Evolutionary conservation across 2,329 filamentous ascomycete species (phyloP).

Genomic region (Monilinia fructigena): DNA sequence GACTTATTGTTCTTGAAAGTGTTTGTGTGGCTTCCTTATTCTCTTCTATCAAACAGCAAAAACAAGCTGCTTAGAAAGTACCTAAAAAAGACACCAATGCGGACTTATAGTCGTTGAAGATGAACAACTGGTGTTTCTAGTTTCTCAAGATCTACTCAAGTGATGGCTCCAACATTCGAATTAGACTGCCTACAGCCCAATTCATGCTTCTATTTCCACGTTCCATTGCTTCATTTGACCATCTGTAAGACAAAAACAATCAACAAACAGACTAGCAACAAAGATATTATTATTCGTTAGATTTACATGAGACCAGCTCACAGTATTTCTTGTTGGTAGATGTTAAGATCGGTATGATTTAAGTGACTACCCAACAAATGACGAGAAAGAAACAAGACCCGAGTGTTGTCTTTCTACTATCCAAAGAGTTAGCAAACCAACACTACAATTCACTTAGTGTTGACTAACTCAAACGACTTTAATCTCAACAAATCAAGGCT

Average conservation of each 20-base stretch:
- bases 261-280: not conserved
- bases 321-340: no score
- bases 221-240: not conserved
- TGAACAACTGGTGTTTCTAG: not conserved
- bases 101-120: not conserved
- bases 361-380: no score
- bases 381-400: no score
- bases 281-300: not conserved
- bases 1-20: not conserved
- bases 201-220: not conserved
- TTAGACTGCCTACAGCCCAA: not conserved
- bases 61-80: not conserved
- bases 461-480: no score
- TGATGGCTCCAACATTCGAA: not conserved
- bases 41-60: not conserved
- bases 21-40: not conserved
- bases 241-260: not conserved
- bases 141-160: not conserved
- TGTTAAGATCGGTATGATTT: no score
- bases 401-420: no score
- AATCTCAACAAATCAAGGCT: no score
- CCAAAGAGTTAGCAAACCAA: no score
- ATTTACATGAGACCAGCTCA: no score
- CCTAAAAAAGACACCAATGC: no score
- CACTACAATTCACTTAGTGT: no score